Evolutionary conservation across 805 yeast genomes (phyloP), one percentile per base, ranked within the genome.

Genomic region (Nakazawaea molendinolei): DNA sequence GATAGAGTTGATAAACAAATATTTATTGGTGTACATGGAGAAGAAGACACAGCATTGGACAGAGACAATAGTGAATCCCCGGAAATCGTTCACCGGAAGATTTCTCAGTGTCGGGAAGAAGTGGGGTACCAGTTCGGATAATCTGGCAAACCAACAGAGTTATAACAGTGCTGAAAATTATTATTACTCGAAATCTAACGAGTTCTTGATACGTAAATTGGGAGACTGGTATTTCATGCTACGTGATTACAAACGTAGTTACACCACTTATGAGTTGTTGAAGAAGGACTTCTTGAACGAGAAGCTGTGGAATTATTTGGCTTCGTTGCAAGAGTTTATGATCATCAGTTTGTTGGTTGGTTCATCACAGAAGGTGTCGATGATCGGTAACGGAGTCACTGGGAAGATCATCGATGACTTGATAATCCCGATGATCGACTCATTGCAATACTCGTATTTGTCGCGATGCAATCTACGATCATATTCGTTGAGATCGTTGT

Each of bases 171-270:
- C 58, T 4, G 74, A 67, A 28, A 80, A 78, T 16, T 74, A 65
- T 46, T 87, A 86, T 51, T 58, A 71, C 28, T 72, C 75, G 8
- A 63, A 71, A 3, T 65, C 86, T 0, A 69, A 79, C 1, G 96
- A 86, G 47, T 82, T 85, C 51, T 67, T 74, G 28, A 67, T 87
- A 19, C 65, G 97, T 34, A 81, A 83, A 51, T 62, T 90, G 19
- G 97, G 95, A 0, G 98, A 92, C 55, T 86, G 95, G 86, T 77
- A 87, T 5, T 76, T 90, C 49, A 85, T 92, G 77, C 59, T 89
- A n/a, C 73, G 87, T 24, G 96, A 92, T 60, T 90, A 82, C 65
- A 79, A 79, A 53, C 77, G 75, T 40, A 92, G 97, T 3, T 80
- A 82, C 50, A 65, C 83, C 1, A 82, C 86, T 1, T 90, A 90